Evolutionary conservation across 2,329 filamentous ascomycete genomes (phyloP).

Genomic region (Tolypocladium inflatum): DNA sequence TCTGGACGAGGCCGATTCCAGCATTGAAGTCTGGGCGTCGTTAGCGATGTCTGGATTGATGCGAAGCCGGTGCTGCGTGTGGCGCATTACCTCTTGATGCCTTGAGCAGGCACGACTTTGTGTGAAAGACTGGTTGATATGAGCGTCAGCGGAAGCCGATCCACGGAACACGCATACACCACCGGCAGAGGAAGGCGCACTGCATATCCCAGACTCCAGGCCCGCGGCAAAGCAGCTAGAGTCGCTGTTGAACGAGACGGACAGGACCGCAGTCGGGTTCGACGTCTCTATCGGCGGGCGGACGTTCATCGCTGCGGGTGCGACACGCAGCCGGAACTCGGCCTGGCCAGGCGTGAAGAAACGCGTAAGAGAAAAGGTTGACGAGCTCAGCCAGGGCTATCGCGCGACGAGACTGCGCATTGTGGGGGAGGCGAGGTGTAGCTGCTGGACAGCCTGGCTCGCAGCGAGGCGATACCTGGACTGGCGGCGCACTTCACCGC

Average conservation of each 20-base stretch:
- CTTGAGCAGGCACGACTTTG: conserved; percentile 62
- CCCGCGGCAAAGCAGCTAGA: conserved; percentile 80
- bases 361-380: not conserved
- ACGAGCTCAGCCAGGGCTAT: not conserved
- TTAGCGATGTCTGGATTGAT: not conserved
- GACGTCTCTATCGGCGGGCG: conserved; percentile 75
- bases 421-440: not conserved
- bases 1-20: conserved; percentile 72
- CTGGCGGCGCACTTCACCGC: not conserved
- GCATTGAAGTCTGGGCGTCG: conserved; percentile 58
- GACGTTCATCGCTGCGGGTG: conserved; percentile 67
- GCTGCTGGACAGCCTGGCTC: not conserved
- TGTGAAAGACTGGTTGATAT: conserved; percentile 52
- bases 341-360: not conserved
- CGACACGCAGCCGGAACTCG: not conserved
- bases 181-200: conserved; percentile 36
- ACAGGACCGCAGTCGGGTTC: conserved; percentile 65
- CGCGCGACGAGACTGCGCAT: not conserved
- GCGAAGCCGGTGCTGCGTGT: not conserved
- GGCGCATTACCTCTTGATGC: conserved; percentile 32
- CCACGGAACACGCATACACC: not conserved
- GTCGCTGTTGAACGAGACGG: conserved; percentile 77
- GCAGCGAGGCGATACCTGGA: not conserved
- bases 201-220: conserved; percentile 75
- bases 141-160: conserved; percentile 13